Base-by-base conservation (phyloP, 805 yeast species). In the Candida ponderosae region DNA sequence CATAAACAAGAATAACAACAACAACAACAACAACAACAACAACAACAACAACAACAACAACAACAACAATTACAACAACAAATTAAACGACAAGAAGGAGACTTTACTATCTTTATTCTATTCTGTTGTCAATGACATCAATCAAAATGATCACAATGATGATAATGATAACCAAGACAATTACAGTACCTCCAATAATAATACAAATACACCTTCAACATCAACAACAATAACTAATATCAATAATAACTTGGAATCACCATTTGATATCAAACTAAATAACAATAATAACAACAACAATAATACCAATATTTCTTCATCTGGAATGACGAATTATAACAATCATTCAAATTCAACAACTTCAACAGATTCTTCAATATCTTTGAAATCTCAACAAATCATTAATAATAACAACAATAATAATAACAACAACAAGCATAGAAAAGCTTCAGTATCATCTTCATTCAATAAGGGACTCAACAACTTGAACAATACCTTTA, bases 71-170 rank as follows among this genome's bases (percentile, higher is more conserved):
- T 5, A 15, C 13, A 29, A 29, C 18, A 29, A 17, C 15, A 29
- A 29, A 6, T 14, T 17, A 8, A 29, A 29, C 13, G 23, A 36
- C 9, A 53, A 50, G 30, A 56, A 54, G 31, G 57, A 59, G 21
- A 44, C 57, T 0, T 42, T 60, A 15, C 35, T 60, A 30, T 56
- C 63, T 3, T 37, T 62, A 19, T 62, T 62, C 37, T 62, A 60
- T 36, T 43, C 53, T 9, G 48, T 60, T 17, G 63, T 64, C 5
- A 48, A 46, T 29, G 27, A 32, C 16, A 24, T 44, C 15, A 38
- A 46, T 24, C 35, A 35, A 20, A 34, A 39, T 16, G 21, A 29
- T 4, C n/a, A 14, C 30, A 14, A 28, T 6, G 8, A 29, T 29
- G 18, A 29, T 7, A 34, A 32, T 24, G 19, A 4, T 3, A 14